Base-by-base conservation (phyloP, 805 yeast species). In the Torulaspora quercuum region DNA sequence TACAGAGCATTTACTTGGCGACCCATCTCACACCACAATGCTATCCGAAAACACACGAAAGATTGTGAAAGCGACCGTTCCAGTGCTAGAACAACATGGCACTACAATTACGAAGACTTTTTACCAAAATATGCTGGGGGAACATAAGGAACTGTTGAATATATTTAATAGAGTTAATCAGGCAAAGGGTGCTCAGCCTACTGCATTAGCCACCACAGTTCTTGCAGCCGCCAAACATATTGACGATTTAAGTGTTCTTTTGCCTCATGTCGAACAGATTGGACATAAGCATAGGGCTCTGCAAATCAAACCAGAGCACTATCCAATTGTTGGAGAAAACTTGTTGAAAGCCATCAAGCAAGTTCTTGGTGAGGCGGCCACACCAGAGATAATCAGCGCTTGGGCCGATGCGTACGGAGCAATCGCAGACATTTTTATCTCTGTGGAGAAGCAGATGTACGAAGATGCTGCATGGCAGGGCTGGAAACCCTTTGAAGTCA, bases 251-350 rank as follows among this genome's bases (percentile, higher is more conserved):
- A 62, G 72, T 3, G 77, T 73, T 7, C 61, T 82, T 25, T 51
- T 66, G 8, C 72, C 63, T 1, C 73, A 75, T 42, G 84, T 82
- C 7, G 63, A 69, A 32, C 76, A 73, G 42, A 77, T 81, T 48
- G 81, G 73, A 29, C 69, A 68, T 45, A 82, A 80, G 57, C 89
- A 82, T 48, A 78, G 74, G 41, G 82, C 83, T 28, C 63, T 82
- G 43, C 75, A 75, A 50, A 70, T 81, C 27, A 55, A 61, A 43
- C 75, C 87, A 3, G 82, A 76, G 38, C 86, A 80, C 40, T 81
- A 81, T 49, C 75, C 78, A 14, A 67, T 76, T 45, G 87, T 81
- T 20, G 89, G 87, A 18, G 53, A 57, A 19, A 68, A 70, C 42
- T 58, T 82, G n/a, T 53, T 81, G 20, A 61, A 62, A 17, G 75